Conservation (phyloP, 2,329 filamentous ascomycete genomes). For the Sporothrix protearum region DNA sequence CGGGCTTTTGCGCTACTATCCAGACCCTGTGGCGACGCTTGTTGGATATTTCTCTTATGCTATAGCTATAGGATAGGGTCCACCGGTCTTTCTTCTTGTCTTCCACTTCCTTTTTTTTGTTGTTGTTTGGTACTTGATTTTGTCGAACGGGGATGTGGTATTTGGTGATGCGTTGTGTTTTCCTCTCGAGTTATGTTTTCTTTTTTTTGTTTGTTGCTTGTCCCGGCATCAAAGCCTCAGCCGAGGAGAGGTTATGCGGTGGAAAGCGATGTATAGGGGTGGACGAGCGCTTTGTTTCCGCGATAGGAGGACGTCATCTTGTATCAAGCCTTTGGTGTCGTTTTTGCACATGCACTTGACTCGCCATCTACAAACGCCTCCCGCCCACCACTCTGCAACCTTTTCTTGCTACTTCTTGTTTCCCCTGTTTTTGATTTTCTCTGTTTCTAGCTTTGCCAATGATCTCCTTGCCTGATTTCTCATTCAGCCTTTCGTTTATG, state of each 20-base stretch:
- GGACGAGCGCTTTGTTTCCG: neutral
- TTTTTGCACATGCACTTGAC: neutral
- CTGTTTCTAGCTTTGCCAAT: neutral
- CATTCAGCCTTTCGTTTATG: neutral
- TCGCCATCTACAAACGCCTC: neutral
- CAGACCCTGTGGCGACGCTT: neutral
- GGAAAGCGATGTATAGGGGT: neutral
- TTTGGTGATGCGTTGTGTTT: conserved; percentile 7
- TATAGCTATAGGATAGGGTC: conserved; percentile 8
- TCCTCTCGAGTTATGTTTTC: neutral
- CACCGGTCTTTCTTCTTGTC: neutral
- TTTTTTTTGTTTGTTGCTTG: neutral
- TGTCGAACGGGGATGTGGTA: neutral
- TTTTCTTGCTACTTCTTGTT: neutral
- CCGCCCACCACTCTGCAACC: neutral
- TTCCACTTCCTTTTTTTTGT: neutral
- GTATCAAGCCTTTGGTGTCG: neutral
- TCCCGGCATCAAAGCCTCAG: no score
- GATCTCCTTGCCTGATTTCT: no score
- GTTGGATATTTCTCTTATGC: neutral
- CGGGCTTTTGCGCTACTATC: neutral
- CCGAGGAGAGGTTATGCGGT: neutral
- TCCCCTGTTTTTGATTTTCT: neutral
- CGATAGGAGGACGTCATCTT: neutral
- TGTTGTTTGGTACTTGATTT: neutral